Evolutionary conservation across 2,329 filamentous ascomycete species (phyloP).

Genomic region (Neurospora crassa): DNA sequence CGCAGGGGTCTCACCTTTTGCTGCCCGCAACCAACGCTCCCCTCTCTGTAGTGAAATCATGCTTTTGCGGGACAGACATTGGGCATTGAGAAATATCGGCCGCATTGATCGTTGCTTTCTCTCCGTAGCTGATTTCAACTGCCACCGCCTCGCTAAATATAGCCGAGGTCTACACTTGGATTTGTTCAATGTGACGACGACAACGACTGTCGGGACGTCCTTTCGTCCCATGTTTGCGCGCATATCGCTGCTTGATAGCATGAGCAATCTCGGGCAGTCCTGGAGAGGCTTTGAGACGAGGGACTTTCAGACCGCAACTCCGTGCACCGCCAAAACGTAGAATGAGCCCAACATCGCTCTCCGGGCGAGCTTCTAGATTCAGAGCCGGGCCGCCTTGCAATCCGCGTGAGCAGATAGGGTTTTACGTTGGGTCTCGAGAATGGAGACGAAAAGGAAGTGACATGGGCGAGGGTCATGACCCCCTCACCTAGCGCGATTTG

Average conservation of each 20-base stretch:
- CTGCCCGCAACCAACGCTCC: neutral
- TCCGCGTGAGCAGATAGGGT: neutral
- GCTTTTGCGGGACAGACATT: neutral
- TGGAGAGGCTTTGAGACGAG: neutral
- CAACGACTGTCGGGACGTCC: neutral
- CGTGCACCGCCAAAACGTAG: neutral
- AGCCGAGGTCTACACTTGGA: neutral
- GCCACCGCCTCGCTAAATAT: neutral
- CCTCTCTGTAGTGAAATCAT: neutral
- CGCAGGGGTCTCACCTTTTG: neutral
- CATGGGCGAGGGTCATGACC: neutral
- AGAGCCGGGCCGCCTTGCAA: neutral
- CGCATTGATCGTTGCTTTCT: neutral
- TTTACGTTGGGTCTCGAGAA: neutral
- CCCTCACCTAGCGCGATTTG: neutral
- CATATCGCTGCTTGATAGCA: neutral
- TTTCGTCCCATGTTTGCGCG: neutral
- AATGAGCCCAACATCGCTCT: neutral
- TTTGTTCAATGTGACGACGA: neutral
- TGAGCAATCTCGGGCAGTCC: neutral
- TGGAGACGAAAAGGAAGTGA: neutral
- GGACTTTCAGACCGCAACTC: neutral
- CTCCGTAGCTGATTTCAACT: neutral
- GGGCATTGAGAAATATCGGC: neutral
- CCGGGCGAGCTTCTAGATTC: neutral